Evolutionary conservation across 1,139 yeast species (phyloP).

Genomic region (Ogataea hybrid): DNA sequence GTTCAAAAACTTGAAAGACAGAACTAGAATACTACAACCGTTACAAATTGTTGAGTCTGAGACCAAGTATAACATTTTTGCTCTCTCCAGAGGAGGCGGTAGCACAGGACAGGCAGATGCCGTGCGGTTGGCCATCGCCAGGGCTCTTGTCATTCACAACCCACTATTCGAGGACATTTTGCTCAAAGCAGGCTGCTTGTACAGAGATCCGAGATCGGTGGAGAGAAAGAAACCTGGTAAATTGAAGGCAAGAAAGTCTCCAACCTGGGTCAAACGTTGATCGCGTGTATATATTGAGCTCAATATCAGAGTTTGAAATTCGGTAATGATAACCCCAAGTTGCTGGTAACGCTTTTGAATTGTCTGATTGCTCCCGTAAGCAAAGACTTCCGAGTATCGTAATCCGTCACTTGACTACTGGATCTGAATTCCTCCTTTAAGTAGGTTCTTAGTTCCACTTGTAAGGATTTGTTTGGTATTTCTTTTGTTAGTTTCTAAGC

Average conservation of each 20-base stretch:
- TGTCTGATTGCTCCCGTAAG: constrained; percentile 28
- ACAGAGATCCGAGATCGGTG: constrained; percentile 83
- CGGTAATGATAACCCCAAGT: constrained; percentile 24
- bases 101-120: constrained; percentile 93
- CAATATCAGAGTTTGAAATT: constrained; percentile 13
- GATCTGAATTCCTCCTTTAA: constrained; percentile 27
- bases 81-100: constrained; percentile 88
- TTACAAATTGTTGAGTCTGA: constrained; percentile 69
- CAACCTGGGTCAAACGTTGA: constrained; percentile 97
- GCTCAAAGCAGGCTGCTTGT: constrained; percentile 77
- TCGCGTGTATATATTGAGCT: constrained; percentile 9
- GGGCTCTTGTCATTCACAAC: constrained; percentile 77
- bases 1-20: constrained; percentile 69
- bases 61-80: constrained; percentile 77
- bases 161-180: constrained; percentile 78
- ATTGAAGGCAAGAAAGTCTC: constrained; percentile 93
- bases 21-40: constrained; percentile 74
- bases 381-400: constrained; percentile 22
- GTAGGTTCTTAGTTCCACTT: constrained; percentile 21
- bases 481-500: constrained; percentile 6
- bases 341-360: constrained; percentile 25
- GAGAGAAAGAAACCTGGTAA: constrained; percentile 99
- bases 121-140: constrained; percentile 76
- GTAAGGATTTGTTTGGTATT: constrained; percentile 19
- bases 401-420: constrained; percentile 20